Evolutionary conservation across 306 rosid genomes (phyloP), one percentile per base, ranked within the genome.

Genomic region (Castanea crenata): DNA sequence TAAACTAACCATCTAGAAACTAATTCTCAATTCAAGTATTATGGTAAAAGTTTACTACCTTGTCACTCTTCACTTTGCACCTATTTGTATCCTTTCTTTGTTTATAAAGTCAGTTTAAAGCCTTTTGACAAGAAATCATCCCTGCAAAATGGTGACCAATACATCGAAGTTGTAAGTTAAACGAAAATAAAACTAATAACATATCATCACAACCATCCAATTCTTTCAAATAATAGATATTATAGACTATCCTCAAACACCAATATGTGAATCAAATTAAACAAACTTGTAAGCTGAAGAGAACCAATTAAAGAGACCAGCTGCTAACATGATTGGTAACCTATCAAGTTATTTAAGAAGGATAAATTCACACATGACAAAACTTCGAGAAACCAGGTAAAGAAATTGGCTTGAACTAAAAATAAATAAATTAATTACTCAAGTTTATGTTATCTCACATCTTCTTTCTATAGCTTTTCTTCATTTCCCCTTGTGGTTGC

Each of bases 101-200:
- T 65, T 56, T 80, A 86, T 14, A 86, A 71, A 80, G 52, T 76
- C 83, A 86, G 59, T 68, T 84, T 87, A 79, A 87, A 87, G 55
- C 90, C 90, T 64, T 84, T 72, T 3, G 88, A 80, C 74, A 87
- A 82, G 68, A 87, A 87, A 58, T 81, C 84, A 68, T 87, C 90
- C 80, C 70, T 61, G 74, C 56, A 70, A 70, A 70, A 70, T 49
- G 46, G 21, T 20, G 18, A 12, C 32, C 74, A 44, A 38, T 20
- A 21, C 12, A 20, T n/a, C 25, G 6, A 70, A n/a, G 20, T 44
- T 4, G 32, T 12, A 70, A 70, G 55, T n/a, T 41, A 44, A 20
- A 67, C 51, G 1, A 34, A 67, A 67, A 67, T 46, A 32, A 67
- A 34, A 67, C 19, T 19, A 32, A 19, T 21, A 4, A 34, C 6